Evolutionary conservation across 1,284 basidiomycete species (phyloP).

Genomic region (Fomitopsis palustris): DNA sequence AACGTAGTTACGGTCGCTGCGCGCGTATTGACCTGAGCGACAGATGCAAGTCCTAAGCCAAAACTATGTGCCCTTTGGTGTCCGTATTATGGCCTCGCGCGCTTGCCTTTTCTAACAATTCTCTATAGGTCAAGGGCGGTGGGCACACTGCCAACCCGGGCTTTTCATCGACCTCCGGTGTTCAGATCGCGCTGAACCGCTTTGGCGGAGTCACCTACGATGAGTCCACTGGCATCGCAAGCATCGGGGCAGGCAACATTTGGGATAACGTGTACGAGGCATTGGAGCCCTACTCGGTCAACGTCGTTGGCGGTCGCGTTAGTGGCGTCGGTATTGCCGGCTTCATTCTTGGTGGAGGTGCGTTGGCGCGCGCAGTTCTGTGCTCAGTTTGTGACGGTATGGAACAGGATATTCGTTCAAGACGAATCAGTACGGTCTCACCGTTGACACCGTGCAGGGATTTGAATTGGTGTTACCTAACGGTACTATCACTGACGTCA

Average conservation of each 20-base stretch:
- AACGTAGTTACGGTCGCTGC: slow-evolving; percentile 15
- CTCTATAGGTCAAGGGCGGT: slow-evolving; percentile 42
- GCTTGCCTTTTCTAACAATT: background rate
- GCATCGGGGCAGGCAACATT: slow-evolving; percentile 43
- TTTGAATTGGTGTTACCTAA: slow-evolving; percentile 40
- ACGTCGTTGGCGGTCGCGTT: slow-evolving; percentile 44
- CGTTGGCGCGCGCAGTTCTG: slow-evolving; percentile 7
- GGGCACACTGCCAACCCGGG: slow-evolving; percentile 45
- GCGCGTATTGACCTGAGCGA: background rate
- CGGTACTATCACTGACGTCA: slow-evolving; percentile 32
- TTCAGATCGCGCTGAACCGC: slow-evolving; percentile 46
- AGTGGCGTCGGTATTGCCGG: slow-evolving; percentile 40
- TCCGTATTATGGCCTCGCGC: slow-evolving; percentile 9
- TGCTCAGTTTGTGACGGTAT: background rate
- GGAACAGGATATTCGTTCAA: slow-evolving; percentile 37
- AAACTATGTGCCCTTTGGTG: slow-evolving; percentile 36
- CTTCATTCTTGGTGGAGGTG: slow-evolving; percentile 44
- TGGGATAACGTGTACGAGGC: slow-evolving; percentile 48
- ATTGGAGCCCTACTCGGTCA: slow-evolving; percentile 33
- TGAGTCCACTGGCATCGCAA: slow-evolving; percentile 27
- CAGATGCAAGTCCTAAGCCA: slow-evolving; percentile 42
- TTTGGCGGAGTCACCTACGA: slow-evolving; percentile 41
- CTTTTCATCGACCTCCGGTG: slow-evolving; percentile 48
- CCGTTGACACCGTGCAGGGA: slow-evolving; percentile 39
- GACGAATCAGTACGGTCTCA: slow-evolving; percentile 40